Evolutionary conservation across 805 yeast species (phyloP).

Genomic region (Kodamaea nitidulidarum): DNA sequence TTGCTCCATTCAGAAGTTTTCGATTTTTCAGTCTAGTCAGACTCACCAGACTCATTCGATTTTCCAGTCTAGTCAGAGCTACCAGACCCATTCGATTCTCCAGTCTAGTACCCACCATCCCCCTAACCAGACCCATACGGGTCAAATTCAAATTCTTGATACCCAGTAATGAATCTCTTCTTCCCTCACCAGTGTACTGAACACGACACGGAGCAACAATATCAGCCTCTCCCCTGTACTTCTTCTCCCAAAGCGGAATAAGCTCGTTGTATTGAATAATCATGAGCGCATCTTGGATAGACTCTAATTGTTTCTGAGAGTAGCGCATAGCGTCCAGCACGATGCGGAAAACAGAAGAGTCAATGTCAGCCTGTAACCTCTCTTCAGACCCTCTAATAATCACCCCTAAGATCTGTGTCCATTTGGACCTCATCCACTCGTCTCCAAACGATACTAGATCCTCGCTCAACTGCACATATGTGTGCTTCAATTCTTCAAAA

Average conservation of each 20-base stretch:
- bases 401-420: constrained; percentile 51
- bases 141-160: not conserved
- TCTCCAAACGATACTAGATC: constrained; percentile 40
- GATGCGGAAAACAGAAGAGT: not conserved
- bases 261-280: constrained; percentile 21
- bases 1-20: no score
- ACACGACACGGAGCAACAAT: not conserved
- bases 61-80: no score
- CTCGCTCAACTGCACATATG: constrained; percentile 38
- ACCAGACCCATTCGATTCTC: no score
- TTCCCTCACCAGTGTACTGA: not conserved
- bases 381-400: constrained; percentile 36
- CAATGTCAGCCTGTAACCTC: not conserved
- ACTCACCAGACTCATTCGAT: no score
- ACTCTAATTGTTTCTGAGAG: constrained; percentile 12
- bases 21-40: no score
- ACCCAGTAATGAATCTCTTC: not conserved
- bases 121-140: no score
- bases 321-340: constrained; percentile 9
- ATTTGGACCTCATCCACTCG: constrained; percentile 49
- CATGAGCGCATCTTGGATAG: constrained; percentile 22
- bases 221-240: not conserved
- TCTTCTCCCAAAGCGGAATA: constrained; percentile 24
- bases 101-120: no score
- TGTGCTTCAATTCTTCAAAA: constrained; percentile 16